These are phyloP conservation scores for Ogataea degrootiae DNA, from an alignment of 805 yeast genomes.

Conservation along the genomic window DNA sequence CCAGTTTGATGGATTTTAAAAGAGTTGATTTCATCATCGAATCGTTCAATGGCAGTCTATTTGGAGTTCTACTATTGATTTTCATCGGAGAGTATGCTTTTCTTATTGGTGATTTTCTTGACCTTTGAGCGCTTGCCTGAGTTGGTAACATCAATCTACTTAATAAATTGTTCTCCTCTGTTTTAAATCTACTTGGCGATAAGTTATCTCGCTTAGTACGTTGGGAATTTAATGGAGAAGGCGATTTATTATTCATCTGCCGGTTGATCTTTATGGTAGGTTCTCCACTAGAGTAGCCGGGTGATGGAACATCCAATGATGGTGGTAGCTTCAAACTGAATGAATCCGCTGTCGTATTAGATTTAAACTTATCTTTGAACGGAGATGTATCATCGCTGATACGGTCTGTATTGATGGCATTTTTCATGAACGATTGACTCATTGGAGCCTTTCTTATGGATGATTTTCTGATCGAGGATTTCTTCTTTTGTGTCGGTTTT, in stretches of 20 bases:
- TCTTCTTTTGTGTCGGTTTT: slow-evolving; percentile 21
- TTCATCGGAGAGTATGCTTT: slow-evolving; percentile 5
- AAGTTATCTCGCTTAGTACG: neutral
- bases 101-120: slow-evolving; percentile 9
- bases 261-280: slow-evolving; percentile 27
- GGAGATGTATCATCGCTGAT: slow-evolving; percentile 16
- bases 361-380: slow-evolving; percentile 14
- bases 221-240: slow-evolving; percentile 5
- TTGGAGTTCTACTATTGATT: slow-evolving; percentile 5
- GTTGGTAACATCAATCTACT: slow-evolving; percentile 24
- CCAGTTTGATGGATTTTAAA: slow-evolving; percentile 7
- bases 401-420: neutral
- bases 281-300: slow-evolving; percentile 20
- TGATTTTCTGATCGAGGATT: slow-evolving; percentile 17
- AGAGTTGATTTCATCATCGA: slow-evolving; percentile 5
- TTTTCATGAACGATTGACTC: no score
- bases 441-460: neutral
- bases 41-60: slow-evolving; percentile 1
- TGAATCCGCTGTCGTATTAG: slow-evolving; percentile 3
- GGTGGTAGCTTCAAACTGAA: slow-evolving; percentile 22
- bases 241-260: slow-evolving; percentile 6
- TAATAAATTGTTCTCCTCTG: slow-evolving; percentile 9
- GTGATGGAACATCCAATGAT: slow-evolving; percentile 8
- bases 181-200: neutral
- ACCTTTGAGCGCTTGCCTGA: slow-evolving; percentile 18